Base-by-base conservation (phyloP, 768 basidiomycete species). In the Lyophyllum decastes region DNA sequence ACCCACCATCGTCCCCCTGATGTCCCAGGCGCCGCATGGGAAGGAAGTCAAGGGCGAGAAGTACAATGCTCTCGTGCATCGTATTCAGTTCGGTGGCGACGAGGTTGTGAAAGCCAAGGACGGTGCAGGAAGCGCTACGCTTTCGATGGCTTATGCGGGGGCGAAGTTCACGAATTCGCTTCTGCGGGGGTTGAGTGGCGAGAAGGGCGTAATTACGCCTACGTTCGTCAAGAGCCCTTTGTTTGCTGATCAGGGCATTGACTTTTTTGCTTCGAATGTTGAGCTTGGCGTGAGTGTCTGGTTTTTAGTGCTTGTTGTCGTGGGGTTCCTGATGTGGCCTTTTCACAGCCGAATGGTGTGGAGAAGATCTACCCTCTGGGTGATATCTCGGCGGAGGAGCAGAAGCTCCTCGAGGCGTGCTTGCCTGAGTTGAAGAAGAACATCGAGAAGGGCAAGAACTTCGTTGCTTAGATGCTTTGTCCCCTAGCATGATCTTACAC, bases 91-190 rank as follows among this genome's bases (percentile, higher is more conserved):
- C 65, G 96, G 96, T 71, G 96, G 96, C 76, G 96, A 99, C 68
- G 95, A 98, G 77, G 95, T 98, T 61, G 96, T 98, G 70, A 89
- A 97, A 82, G 95, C 95, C 50, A 98, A 98, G 83, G 95, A 95
- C 63, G 90, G 89, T 67, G 90, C 92, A 56, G 96, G 96, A 59
- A 93, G 91, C 53, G 95, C 95, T 7, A 96, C 94, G 24, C 87
- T 96, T 57, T 94, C 92, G 33, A 97, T 97, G 95, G 94, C 94
- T 1, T 93, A 89, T 66, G 92, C 96, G 46, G 96, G 95, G 66
- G 92, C 93, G 68, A 89, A 91, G 75, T 98, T 98, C 76, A 83
- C 94, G 57, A 78, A 82, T 69, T 82, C 89, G 49, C 79, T 98
- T 64, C 83, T 98, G 67, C 83, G 87, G 44, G 96, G 94, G 26